Base-by-base conservation (phyloP, 139 green algal genomes). In the Volvox reticuliferus region DNA sequence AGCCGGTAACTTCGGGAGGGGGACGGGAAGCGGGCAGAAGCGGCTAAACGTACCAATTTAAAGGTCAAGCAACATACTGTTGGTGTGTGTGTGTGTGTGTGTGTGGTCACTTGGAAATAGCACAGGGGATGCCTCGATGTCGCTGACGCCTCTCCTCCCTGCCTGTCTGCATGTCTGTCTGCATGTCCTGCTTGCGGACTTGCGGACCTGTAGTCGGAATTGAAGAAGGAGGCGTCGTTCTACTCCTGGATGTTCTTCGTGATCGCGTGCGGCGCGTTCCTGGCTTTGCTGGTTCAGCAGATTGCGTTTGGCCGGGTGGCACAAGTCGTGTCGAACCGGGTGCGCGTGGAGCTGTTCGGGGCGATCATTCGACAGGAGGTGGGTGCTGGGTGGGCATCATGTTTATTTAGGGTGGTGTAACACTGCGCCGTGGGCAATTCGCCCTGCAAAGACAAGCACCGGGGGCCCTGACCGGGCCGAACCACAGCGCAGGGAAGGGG, bases 161-260 rank as follows among this genome's bases (percentile, higher is more conserved):
- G 67, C 24, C 22, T 28, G 67, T 12, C n/a, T n/a, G n/a, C n/a
- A n/a, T n/a, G n/a, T n/a, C n/a, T 14, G 67, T 75, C 67, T 28
- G 24, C 67, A 55, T 55, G 9, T 55, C n/a, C 44, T 55, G 44
- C 9, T 9, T 55, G 44, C 9, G 5, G 5, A 55, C 9, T 55
- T 55, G 44, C 9, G 44, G 44, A 55, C 44, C 5, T 79, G 86
- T 36, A 63, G 61, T 30, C 21, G 0, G 79, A 94, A 28, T 21
- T 97, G 5, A 80, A 91, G 79, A 71, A 18, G 26, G 61, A 90
- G 50, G 93, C 92, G 20, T 82, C 62, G 21, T 95, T 94, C 89
- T 97, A 95, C 93, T 92, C 75, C 80, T 88, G 94, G n/a, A 94
- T 97, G 32, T 98, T 98, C 87, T 93, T 95, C 61, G 91, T 92